Percentiles rank a stretch among this genome's conserved stretches.
These are phyloP conservation scores for Prunus persica DNA, from an alignment of 306 rosid species.

Conservation along the genomic window DNA sequence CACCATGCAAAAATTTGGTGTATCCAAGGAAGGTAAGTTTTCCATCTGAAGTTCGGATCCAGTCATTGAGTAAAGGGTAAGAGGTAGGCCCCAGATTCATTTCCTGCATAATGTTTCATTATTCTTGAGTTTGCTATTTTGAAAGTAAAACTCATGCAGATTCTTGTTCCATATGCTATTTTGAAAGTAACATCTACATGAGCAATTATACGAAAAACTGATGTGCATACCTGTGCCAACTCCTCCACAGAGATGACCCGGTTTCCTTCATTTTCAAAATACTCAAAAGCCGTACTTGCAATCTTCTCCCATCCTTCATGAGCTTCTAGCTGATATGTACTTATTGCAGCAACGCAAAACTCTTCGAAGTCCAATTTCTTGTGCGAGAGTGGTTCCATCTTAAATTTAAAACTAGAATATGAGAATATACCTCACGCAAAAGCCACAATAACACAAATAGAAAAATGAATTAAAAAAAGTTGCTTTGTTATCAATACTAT, in stretches of 20 bases:
- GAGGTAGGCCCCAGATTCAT: constrained; percentile 79
- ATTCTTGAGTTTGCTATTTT: constrained; percentile 12
- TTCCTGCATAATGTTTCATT: constrained; percentile 55
- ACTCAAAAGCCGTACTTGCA: constrained; percentile 61
- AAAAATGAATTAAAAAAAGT: neutral
- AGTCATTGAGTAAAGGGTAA: constrained; percentile 62
- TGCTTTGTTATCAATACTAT: neutral
- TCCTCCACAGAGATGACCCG: constrained; percentile 74
- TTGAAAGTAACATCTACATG: neutral
- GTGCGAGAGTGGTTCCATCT: constrained; percentile 80
- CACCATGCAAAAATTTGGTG: constrained; percentile 87
- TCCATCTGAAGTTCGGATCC: constrained; percentile 83
- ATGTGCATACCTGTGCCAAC: constrained; percentile 74
- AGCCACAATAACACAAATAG: neutral
- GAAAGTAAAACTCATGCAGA: constrained; percentile 13
- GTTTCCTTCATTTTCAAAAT: constrained; percentile 76
- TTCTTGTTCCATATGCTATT: constrained; percentile 54
- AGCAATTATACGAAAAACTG: neutral
- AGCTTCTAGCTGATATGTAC: constrained; percentile 88
- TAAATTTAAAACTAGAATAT: constrained; percentile 22
- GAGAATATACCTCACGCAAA: constrained; percentile 11
- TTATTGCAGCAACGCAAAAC: constrained; percentile 88
- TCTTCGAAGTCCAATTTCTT: constrained; percentile 82
- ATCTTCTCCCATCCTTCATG: constrained; percentile 80
- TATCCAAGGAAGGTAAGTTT: constrained; percentile 84